These are phyloP conservation scores for Termitomyces sp. DNA, from an alignment of 768 basidiomycete species.

Conservation along the genomic window DNA sequence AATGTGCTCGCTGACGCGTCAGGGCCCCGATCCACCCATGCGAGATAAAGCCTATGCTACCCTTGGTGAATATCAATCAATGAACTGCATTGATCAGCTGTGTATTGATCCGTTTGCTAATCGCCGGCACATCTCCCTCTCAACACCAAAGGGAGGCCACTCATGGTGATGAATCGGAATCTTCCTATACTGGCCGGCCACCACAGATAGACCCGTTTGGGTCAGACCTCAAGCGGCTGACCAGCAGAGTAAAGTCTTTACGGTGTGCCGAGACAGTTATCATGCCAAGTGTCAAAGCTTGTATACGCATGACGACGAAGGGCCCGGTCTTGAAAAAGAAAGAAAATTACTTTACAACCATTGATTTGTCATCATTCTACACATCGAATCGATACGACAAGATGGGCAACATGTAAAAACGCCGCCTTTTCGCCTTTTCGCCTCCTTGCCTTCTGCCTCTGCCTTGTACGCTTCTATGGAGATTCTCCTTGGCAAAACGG, in stretches of 20 bases:
- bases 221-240: too few species aligned
- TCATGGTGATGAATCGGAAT: too few species aligned
- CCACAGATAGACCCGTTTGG: background rate
- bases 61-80: background rate
- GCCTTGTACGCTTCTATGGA: background rate
- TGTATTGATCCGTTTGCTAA: background rate
- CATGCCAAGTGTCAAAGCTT: too few species aligned
- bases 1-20: background rate
- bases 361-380: background rate
- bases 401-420: background rate
- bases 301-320: too few species aligned
- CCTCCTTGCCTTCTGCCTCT: too few species aligned
- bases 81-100: background rate
- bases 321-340: too few species aligned
- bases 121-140: too few species aligned
- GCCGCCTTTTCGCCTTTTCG: background rate
- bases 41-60: background rate
- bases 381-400: background rate
- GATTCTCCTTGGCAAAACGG: constrained; percentile 34
- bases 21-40: too few species aligned
- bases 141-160: too few species aligned
- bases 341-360: too few species aligned
- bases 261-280: background rate
- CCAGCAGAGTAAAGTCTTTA: too few species aligned
- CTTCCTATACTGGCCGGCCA: background rate